Evolutionary conservation across 345 rosid species (phyloP).

Genomic region (Euphorbia lathyris): DNA sequence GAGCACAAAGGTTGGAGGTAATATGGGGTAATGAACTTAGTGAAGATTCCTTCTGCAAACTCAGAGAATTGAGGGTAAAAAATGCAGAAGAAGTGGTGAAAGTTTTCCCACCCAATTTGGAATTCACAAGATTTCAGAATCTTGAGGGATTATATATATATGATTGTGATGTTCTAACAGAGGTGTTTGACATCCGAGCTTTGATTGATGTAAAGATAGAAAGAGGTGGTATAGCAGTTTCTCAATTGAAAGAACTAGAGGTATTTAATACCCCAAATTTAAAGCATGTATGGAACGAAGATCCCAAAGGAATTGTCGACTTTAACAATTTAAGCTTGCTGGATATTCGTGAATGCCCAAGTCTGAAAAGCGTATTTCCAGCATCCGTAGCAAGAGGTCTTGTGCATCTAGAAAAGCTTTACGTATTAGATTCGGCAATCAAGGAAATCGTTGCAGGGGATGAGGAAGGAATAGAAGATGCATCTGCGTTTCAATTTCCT

Average conservation of each 20-base stretch:
- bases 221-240: background rate
- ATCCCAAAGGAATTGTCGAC: slow-evolving; percentile 6
- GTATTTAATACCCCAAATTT: background rate
- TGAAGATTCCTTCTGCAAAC: background rate
- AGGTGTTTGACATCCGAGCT: slow-evolving; percentile 14
- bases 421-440: background rate
- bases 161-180: slow-evolving; percentile 4
- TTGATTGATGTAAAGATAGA: background rate
- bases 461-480: slow-evolving; percentile 3
- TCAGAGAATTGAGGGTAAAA: background rate
- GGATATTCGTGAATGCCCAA: background rate
- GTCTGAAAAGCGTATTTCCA: slow-evolving; percentile 16
- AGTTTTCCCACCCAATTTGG: background rate
- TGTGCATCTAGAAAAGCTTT: background rate
- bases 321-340: background rate
- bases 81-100: background rate
- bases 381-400: slow-evolving; percentile 11
- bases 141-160: background rate
- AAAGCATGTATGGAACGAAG: slow-evolving; percentile 13
- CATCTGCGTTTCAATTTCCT: slow-evolving; percentile 14
- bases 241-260: background rate
- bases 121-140: background rate
- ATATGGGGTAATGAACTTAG: background rate
- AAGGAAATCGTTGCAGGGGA: slow-evolving; percentile 18
- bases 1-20: background rate